phyloP scores from a whole-genome alignment of 2,329 filamentous ascomycete genomes.

The Cladophialophora carrionii region DNA sequence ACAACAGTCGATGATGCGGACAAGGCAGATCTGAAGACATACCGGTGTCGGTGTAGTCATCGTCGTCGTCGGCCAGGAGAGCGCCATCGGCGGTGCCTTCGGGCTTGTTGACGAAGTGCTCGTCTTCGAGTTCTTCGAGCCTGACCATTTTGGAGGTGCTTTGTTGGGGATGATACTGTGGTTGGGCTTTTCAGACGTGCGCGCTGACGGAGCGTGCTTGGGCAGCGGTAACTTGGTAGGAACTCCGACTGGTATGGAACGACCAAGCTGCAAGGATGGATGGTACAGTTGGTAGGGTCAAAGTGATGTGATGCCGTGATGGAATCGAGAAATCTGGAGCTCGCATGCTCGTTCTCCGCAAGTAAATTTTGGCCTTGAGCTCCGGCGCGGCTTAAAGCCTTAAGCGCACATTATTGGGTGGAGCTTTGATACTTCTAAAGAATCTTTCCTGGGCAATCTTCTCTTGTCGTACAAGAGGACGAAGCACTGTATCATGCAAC shows the following conservation, averaged over 20 bases:
- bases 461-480: background rate
- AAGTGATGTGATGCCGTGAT: background rate
- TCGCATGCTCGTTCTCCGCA: constrained; percentile 18
- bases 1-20: background rate
- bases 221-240: too few species aligned
- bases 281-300: background rate
- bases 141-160: constrained; percentile 74
- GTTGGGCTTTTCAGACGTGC: background rate
- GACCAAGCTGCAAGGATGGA: background rate
- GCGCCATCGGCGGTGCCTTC: constrained; percentile 65
- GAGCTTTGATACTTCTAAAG: background rate
- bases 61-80: constrained; percentile 59
- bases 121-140: constrained; percentile 94
- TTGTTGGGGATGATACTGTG: background rate
- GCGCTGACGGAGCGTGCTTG: background rate
- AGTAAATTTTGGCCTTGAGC: constrained; percentile 5
- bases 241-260: background rate
- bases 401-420: background rate
- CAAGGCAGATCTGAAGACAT: constrained; percentile 42
- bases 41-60: constrained; percentile 94
- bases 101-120: constrained; percentile 80
- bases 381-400: background rate
- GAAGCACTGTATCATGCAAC: background rate
- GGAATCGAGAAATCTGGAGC: constrained; percentile 14
- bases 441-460: background rate